Evolutionary conservation across 2,329 filamentous ascomycete species (phyloP), one percentile per base, ranked within the genome.

Genomic region (Colletotrichum plurivorum): DNA sequence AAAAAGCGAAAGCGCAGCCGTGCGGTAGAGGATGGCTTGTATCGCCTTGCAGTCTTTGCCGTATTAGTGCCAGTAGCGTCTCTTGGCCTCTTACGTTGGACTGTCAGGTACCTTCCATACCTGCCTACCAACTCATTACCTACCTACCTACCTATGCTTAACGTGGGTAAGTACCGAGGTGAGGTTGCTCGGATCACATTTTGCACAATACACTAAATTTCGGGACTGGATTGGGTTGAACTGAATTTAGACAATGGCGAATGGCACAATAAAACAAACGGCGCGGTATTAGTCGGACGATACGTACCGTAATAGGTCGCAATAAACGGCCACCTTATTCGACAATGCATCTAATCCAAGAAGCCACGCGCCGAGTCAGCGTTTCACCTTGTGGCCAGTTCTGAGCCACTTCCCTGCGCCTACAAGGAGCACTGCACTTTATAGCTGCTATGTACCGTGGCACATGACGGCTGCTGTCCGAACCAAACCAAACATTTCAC

Each of bases 381-480:
- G 66, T 69, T 66, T 66, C 66, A 69, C 55, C 55, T 46, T 39
- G 41, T 27, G 31, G 22, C 41, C 39, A 51, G 54, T 66, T 59
- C 59, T 53, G 49, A 41, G 41, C 48, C 48, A 61, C 36, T 46
- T 64, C 60, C 53, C 60, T 66, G 55, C 55, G 39, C n/a, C 45
- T 16, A n/a, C 41, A 65, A 27, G 48, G 54, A 41, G 16, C 39
- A 22, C 55, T 25, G n/a, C 39, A 36, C 22, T 45, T 15, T 20
- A 22, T 53, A 22, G 22, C 22, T 22, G 22, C 22, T 22, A 22
- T 31, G 16, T 45, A n/a, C 13, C 27, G 9, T 31, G 27, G 27
- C 9, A 31, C 27, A 31, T 31, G 5, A 9, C 7, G 43, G 13
- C 43, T n/a, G 43, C 43, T 18, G 16, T 6, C 43, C 43, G 43